Conservation (phyloP, 2,329 filamentous ascomycete species). For the Verticillium nubilum region DNA sequence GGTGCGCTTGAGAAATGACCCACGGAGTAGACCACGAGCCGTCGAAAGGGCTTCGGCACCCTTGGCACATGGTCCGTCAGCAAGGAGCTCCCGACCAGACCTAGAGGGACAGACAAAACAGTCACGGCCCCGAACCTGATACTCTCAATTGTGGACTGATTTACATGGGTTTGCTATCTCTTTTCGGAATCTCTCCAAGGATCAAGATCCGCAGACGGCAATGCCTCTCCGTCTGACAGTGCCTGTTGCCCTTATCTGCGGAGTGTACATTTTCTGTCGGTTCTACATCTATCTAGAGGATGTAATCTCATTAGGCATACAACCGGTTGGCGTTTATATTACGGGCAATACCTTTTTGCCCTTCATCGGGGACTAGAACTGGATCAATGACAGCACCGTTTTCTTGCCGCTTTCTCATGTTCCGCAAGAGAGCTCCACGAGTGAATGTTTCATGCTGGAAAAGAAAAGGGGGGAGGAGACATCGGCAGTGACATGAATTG, state of each 20-base stretch:
- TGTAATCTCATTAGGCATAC: background rate
- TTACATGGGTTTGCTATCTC: background rate
- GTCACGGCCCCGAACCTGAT: background rate
- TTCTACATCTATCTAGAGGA: constrained; percentile 4
- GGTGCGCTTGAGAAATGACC: background rate
- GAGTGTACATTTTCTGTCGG: background rate
- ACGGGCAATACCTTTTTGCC: background rate
- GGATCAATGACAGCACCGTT: background rate
- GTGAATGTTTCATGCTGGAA: too few species aligned
- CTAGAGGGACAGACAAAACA: background rate
- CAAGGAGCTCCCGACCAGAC: too few species aligned
- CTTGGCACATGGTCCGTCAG: background rate
- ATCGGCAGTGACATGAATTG: too few species aligned
- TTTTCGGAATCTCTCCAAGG: background rate
- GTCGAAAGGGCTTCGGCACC: background rate
- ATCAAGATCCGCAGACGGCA: background rate
- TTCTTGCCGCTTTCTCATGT: too few species aligned
- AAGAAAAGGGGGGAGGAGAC: too few species aligned
- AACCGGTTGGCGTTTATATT: background rate
- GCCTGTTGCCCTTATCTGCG: background rate
- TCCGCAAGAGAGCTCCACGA: too few species aligned
- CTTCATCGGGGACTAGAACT: background rate
- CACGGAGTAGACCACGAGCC: background rate
- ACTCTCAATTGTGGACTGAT: background rate
- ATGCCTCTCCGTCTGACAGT: background rate